A percentile compares a stretch with the other conserved stretches of the same genome.
phyloP scores from a whole-genome alignment of 305 asterid genomes.

The Salvia sclarea region DNA sequence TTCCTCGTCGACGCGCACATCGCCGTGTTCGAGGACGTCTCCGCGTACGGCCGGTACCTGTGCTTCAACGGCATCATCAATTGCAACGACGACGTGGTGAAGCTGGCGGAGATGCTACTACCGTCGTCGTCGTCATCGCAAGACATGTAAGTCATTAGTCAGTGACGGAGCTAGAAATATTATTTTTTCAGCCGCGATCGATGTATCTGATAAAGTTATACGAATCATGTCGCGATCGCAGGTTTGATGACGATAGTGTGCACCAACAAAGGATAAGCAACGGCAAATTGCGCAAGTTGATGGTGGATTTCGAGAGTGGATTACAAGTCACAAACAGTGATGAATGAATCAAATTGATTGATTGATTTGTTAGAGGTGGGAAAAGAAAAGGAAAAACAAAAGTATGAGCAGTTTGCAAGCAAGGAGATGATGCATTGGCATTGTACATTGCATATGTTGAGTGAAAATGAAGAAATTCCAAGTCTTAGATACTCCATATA shows the following conservation, averaged over 20 bases:
- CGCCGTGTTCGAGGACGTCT: slow-evolving; percentile 78
- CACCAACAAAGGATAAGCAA: slow-evolving; percentile 74
- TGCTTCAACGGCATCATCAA: slow-evolving; percentile 73
- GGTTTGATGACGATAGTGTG: slow-evolving; percentile 52
- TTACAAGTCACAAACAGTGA: slow-evolving; percentile 15
- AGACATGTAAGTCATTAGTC: slow-evolving; percentile 36
- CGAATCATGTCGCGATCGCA: slow-evolving; percentile 21
- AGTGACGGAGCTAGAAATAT: not conserved
- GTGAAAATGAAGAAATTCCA: slow-evolving; percentile 18
- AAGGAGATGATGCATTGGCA: slow-evolving; percentile 11
- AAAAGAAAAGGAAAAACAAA: not conserved
- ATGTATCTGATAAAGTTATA: too few relatives aligned
- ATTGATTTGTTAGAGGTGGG: not conserved
- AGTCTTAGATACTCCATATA: slow-evolving; percentile 13
- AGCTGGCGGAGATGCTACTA: slow-evolving; percentile 53
- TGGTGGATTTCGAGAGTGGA: slow-evolving; percentile 63
- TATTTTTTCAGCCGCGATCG: not conserved
- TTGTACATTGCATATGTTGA: slow-evolving; percentile 34
- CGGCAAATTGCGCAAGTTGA: slow-evolving; percentile 69
- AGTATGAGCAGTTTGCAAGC: slow-evolving; percentile 9
- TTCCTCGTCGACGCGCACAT: slow-evolving; percentile 84
- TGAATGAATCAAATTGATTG: slow-evolving; percentile 6
- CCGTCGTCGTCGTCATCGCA: slow-evolving; percentile 44
- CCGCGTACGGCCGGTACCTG: slow-evolving; percentile 82
- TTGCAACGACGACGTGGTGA: slow-evolving; percentile 50